Evolutionary conservation across 1,284 basidiomycete species (phyloP), one percentile per base, ranked within the genome.

Genomic region (Apiotrichum sp.): DNA sequence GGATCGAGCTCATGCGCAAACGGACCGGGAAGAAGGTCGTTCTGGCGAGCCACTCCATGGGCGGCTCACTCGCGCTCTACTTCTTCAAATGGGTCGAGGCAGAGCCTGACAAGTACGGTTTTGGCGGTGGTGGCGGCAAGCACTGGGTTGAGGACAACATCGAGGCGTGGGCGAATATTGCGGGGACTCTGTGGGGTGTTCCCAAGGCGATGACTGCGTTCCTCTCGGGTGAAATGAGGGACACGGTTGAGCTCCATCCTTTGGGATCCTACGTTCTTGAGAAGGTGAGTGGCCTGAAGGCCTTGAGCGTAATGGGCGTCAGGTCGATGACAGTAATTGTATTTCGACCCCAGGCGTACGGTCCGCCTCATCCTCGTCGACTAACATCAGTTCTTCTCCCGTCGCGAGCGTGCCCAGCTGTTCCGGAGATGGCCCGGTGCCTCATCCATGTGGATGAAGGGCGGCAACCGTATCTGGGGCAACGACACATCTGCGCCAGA

Each of bases 391-490:
- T 92, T 95, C 79, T 98, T 98, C 75, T 93, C 89, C 2, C 81
- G 91, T 36, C 84, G 83, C 39, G 96, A 99, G 73, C 83, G 95
- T 0, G 90, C 90, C 56, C 86, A 84, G 56, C 80, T 99, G 13
- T 98, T 99, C 80, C 82, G 92, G 39, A 88, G 86, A 65, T 98
- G 95, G 96, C 89, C 91, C 2, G 95, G 95, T 41, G 87, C 89
- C 60, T 91, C 89, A 14, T 91, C 88, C 65, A 85, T 93, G 84
- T 93, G 89, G 89, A 83, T 91, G 62, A 93, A 93, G 82, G 93
- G 93, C 50, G 93, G 93, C 6, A 82, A 92, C 63, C 82, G 84
- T 6, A 82, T 98, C 33, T 98, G 95, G 95, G 95, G 95, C 2
- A 85, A 88, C 66, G 55, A 65, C 6, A 66, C 69, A 4, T 62